Conservation (phyloP, 805 yeast species). For the Blastobotrys attinorum region DNA sequence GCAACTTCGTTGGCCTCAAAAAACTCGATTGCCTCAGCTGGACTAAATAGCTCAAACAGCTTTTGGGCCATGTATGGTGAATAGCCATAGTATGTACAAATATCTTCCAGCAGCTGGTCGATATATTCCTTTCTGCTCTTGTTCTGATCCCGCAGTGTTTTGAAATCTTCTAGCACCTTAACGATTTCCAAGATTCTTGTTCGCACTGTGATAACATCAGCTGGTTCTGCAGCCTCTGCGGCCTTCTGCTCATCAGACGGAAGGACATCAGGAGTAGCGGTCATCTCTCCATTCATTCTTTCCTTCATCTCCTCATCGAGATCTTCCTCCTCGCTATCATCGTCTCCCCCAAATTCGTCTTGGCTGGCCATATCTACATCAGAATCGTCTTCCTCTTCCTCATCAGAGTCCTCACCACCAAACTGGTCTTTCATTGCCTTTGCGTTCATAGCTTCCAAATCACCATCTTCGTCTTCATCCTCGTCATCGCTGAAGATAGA, state of each 20-base stretch:
- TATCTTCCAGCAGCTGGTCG: constrained; percentile 72
- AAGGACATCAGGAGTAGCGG: constrained; percentile 41
- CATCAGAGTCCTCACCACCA: constrained; percentile 14
- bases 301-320: constrained; percentile 31
- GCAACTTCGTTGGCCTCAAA: constrained; percentile 98
- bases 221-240: constrained; percentile 35
- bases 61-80: constrained; percentile 88
- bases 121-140: constrained; percentile 77
- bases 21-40: constrained; percentile 95
- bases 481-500: constrained; percentile 79
- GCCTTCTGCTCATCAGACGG: constrained; percentile 63
- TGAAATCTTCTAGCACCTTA: constrained; percentile 87
- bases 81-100: constrained; percentile 91
- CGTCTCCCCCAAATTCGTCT: constrained; percentile 17
- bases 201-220: constrained; percentile 75
- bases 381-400: constrained; percentile 14
- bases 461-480: constrained; percentile 55
- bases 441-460: constrained; percentile 22
- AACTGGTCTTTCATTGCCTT: constrained; percentile 17
- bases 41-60: constrained; percentile 82
- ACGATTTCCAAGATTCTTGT: constrained; percentile 94
- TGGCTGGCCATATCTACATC: no score
- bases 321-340: constrained; percentile 43
- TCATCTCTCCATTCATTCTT: constrained; percentile 4
- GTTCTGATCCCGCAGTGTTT: constrained; percentile 74